Base-by-base conservation (phyloP, 1,284 basidiomycete species). In the Moesziomyces antarcticus region DNA sequence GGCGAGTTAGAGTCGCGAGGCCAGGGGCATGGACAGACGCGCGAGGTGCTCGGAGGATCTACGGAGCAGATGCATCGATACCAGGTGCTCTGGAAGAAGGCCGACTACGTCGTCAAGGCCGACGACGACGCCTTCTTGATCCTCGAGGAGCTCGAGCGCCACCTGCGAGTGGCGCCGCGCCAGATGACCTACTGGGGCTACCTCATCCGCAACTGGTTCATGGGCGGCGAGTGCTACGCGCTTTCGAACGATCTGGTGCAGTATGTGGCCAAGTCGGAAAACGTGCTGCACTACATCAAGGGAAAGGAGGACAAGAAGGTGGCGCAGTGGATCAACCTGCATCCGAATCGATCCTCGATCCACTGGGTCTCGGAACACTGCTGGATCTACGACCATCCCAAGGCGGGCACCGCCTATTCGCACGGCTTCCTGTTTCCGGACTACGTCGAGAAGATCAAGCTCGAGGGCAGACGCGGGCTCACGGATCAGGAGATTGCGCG, bases 321-420 rank as follows among this genome's bases (percentile, higher is more conserved):
- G n/a, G 90, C 94, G 3, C 91, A 91, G 76, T 99, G 96, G 97
- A 93, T 99, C 89, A 88, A 89, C 37, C 83, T 90, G 60, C 95
- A 98, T 85, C 96, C 96, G 0, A 89, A 90, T 49, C 89, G 91
- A 13, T 86, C 88, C 37, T 88, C 91, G 72, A 89, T 99, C 41
- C 89, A 93, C 55, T 98, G 94, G 94, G 88, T 89, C 30, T 91
- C 92, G 77, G 96, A 99, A 83, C 89, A 91, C 27, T 98, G 96
- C 85, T 97, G 93, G 93, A 94, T 99, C 74, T 97, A 99, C 85
- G 96, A 99, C 84, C 95, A 97, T 85, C 96, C 96, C 0, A 91
- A 93, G 54, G 90, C 92, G 3, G 91, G 92, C 49, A 97, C 95
- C 86, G 63, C 85, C 16, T 97, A 98, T 84, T 90, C 93, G 5